These are phyloP conservation scores for Salix udensis DNA, from an alignment of 345 rosid species.

Conservation along the genomic window DNA sequence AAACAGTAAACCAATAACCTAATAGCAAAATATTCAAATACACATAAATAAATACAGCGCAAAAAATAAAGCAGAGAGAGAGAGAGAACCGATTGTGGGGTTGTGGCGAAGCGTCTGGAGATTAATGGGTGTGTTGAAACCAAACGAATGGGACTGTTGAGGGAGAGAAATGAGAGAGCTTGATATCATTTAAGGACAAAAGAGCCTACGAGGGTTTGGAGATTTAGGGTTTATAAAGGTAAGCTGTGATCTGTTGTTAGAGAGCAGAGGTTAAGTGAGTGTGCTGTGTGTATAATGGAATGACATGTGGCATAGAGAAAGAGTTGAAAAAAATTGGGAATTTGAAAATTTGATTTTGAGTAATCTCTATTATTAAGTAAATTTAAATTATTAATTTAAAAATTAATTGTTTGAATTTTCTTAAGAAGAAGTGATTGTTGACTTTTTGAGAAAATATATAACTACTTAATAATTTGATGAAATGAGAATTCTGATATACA, in stretches of 20 bases:
- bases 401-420: no score
- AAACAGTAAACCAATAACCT: background rate
- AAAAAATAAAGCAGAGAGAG: background rate
- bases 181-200: background rate
- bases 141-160: background rate
- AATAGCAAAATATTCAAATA: background rate
- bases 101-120: background rate
- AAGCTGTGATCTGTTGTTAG: background rate
- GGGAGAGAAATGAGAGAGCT: background rate
- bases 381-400: no score
- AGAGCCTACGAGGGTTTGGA: background rate
- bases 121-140: background rate
- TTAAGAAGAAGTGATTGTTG: no score
- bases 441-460: no score
- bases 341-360: no score
- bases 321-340: no score
- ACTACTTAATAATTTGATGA: no score
- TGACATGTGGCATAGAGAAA: background rate
- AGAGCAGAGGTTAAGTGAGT: background rate
- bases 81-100: slow-evolving; percentile 9
- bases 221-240: background rate
- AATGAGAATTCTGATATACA: no score
- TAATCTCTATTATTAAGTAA: no score
- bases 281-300: background rate
- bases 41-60: no score